phyloP scores from a whole-genome alignment of 306 rosid genomes.

The Vigna mungo region DNA sequence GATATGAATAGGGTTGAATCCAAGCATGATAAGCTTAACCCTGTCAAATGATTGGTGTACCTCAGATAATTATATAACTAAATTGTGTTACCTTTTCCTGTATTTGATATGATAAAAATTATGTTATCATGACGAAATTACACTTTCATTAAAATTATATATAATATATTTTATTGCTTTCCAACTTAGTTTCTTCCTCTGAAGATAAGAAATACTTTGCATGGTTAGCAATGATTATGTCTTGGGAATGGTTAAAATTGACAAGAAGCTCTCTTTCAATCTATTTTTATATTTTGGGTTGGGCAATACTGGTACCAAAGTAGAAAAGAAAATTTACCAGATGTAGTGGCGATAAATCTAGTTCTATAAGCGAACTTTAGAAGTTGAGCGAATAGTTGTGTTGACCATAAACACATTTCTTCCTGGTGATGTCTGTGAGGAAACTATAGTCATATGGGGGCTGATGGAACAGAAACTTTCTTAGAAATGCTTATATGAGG shows the following conservation, averaged over 20 bases:
- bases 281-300: conserved; percentile 6
- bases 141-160: not conserved
- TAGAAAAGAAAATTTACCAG: conserved; percentile 26
- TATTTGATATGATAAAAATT: not conserved
- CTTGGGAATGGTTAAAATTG: conserved; percentile 1
- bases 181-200: too few species aligned
- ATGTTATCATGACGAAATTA: not conserved
- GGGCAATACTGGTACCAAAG: conserved; percentile 4
- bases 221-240: not conserved
- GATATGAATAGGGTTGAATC: not conserved
- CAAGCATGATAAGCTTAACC: not conserved
- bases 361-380: not conserved
- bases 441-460: not conserved
- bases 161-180: not conserved
- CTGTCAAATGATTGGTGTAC: not conserved
- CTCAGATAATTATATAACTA: not conserved
- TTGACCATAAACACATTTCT: not conserved
- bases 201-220: not conserved
- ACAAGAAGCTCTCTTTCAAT: conserved; percentile 1
- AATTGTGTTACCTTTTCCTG: not conserved
- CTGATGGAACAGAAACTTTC: conserved; percentile 2
- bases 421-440: not conserved
- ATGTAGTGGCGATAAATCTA: conserved; percentile 10
- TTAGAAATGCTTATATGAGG: not conserved
- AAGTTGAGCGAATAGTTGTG: conserved; percentile 2